A percentile compares a stretch with the other conserved stretches of the same genome.
phyloP scores from a whole-genome alignment of 371 early-diverging fungal species.

The Mucor piriformis region DNA sequence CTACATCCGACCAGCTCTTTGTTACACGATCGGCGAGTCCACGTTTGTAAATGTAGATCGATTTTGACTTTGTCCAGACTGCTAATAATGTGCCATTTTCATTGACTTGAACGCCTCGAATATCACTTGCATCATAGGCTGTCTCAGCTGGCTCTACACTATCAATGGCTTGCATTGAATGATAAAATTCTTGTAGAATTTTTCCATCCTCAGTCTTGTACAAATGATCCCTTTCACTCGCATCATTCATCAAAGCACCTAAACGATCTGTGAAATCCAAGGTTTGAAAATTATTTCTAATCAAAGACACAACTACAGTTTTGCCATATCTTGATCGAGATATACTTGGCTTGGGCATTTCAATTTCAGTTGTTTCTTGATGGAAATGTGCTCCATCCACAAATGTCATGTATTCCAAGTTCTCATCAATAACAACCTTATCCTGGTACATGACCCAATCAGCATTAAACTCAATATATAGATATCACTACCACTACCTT shows the following conservation, averaged over 20 bases:
- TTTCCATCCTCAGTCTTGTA: constrained; percentile 24
- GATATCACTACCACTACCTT: constrained; percentile 3
- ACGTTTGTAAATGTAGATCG: constrained; percentile 38
- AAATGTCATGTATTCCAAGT: constrained; percentile 44
- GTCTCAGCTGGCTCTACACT: constrained; percentile 5
- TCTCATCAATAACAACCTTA: constrained; percentile 16
- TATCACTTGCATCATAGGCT: constrained; percentile 21
- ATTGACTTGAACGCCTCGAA: constrained; percentile 34
- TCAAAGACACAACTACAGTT: constrained; percentile 33
- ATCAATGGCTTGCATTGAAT: constrained; percentile 16
- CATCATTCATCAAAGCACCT: constrained; percentile 19
- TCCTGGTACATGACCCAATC: background rate
- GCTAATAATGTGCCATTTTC: constrained; percentile 37
- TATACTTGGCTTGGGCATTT: constrained; percentile 30
- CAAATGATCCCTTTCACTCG: constrained; percentile 11
- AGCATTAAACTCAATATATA: background rate
- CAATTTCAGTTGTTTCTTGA: constrained; percentile 36
- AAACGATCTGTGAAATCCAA: constrained; percentile 39
- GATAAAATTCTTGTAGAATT: constrained; percentile 28
- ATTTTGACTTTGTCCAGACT: constrained; percentile 44
- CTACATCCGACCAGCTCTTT: background rate
- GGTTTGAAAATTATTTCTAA: constrained; percentile 35
- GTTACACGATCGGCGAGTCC: constrained; percentile 20
- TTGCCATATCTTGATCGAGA: constrained; percentile 37
- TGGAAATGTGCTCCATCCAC: constrained; percentile 45